Evolutionary conservation across 2,329 filamentous ascomycete genomes (phyloP).

Genomic region (Cladosporium oxysporum): DNA sequence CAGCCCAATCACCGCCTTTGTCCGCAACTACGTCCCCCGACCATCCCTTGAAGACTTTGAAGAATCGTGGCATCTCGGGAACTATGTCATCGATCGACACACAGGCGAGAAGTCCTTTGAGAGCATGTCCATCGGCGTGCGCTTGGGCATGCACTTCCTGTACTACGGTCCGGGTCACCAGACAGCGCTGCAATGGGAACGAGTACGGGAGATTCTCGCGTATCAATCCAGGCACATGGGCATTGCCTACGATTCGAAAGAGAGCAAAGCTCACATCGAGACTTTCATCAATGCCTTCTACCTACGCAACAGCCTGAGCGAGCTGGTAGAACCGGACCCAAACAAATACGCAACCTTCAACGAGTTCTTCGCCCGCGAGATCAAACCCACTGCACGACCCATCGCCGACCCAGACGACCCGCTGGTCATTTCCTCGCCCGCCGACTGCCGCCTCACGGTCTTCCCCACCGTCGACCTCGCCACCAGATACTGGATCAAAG

Average conservation of each 20-base stretch:
- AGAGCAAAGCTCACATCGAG: constrained; percentile 40
- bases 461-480: constrained; percentile 43
- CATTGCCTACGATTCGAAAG: constrained; percentile 42
- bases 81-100: constrained; percentile 46
- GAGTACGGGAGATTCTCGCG: constrained; percentile 38
- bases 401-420: constrained; percentile 40
- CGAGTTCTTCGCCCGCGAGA: constrained; percentile 45
- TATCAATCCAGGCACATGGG: constrained; percentile 46
- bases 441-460: constrained; percentile 44
- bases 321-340: constrained; percentile 43
- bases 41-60: constrained; percentile 38
- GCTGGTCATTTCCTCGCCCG: constrained; percentile 36
- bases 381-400: constrained; percentile 41
- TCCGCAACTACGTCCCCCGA: constrained; percentile 31
- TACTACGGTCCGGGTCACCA: constrained; percentile 46
- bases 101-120: constrained; percentile 46
- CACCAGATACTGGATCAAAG: constrained; percentile 48
- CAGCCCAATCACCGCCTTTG: constrained; percentile 14
- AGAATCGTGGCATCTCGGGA: constrained; percentile 43
- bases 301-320: constrained; percentile 35
- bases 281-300: constrained; percentile 46
- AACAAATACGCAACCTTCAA: constrained; percentile 46
- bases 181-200: constrained; percentile 41
- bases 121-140: constrained; percentile 46
- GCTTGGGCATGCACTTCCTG: constrained; percentile 46